Evolutionary conservation across 192 early-diverging fungal genomes (phyloP), one percentile per base, ranked within the genome.

Genomic region (Entomortierella chlamydospora): DNA sequence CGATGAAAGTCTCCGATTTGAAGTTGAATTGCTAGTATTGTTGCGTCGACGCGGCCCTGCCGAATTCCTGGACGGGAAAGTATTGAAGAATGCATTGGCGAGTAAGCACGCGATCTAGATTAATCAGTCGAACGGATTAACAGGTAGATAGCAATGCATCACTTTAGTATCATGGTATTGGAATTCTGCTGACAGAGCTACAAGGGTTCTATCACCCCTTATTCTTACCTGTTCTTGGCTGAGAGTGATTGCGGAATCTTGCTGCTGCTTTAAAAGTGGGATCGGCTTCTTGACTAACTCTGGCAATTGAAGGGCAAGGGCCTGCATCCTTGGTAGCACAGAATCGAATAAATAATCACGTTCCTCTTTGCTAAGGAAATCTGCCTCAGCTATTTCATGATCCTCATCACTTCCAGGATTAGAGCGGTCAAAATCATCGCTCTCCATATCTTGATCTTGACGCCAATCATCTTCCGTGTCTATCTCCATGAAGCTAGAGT

Each of bases 1-100:
- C n/a, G n/a, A n/a, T n/a, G n/a, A n/a, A n/a, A n/a, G n/a, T n/a
- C n/a, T n/a, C n/a, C n/a, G n/a, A n/a, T n/a, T n/a, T n/a, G n/a
- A n/a, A n/a, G n/a, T n/a, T n/a, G n/a, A n/a, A n/a, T n/a, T n/a
- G n/a, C n/a, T n/a, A n/a, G n/a, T n/a, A n/a, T n/a, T n/a, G n/a
- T n/a, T n/a, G n/a, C n/a, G n/a, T n/a, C n/a, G n/a, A n/a, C n/a
- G n/a, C n/a, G n/a, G n/a, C 18, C 29, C 29, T 5, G 55, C 28
- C 30, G 10, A 30, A 33, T 20, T 30, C 20, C 55, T 29, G 9
- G 42, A 51, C 0, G 76, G 76, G 37, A 66, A 79, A 8, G 76
- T 79, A 57, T 57, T 55, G 63, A 79, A 79, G 57, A 79, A 79
- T 3, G 76, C 76, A 22, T 79, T 70, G 6, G 76, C 76, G 12